Evolutionary conservation across 1,284 basidiomycete species (phyloP).

Genomic region (Exobasidium rhododendri): DNA sequence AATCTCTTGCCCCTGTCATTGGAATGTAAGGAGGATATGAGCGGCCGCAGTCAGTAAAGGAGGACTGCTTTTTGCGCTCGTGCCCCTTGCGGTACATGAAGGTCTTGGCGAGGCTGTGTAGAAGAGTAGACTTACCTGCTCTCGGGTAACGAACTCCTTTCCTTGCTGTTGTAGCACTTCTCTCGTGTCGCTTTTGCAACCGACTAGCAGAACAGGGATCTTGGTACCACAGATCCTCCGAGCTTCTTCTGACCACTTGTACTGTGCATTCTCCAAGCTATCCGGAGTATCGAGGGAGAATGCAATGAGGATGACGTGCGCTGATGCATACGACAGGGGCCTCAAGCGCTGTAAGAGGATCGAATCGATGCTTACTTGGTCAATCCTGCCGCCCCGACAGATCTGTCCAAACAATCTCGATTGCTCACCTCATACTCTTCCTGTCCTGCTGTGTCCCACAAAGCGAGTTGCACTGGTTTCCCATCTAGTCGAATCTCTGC

Average conservation of each 20-base stretch:
- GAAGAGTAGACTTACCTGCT: slow-evolving; percentile 20
- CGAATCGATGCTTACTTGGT: slow-evolving; percentile 19
- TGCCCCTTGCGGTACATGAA: no score
- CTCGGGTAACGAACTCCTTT: slow-evolving; percentile 22
- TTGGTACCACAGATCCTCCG: slow-evolving; percentile 57
- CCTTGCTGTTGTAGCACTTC: slow-evolving; percentile 55
- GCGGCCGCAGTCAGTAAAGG: neutral
- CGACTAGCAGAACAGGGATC: slow-evolving; percentile 78
- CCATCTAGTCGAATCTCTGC: slow-evolving; percentile 95
- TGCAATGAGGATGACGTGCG: slow-evolving; percentile 96
- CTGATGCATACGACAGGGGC: slow-evolving; percentile 94
- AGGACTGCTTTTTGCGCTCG: no score
- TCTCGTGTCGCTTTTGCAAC: slow-evolving; percentile 80
- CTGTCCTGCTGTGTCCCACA: slow-evolving; percentile 96
- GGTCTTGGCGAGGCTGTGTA: no score
- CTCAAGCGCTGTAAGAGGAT: slow-evolving; percentile 67
- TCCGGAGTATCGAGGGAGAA: slow-evolving; percentile 95
- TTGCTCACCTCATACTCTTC: slow-evolving; percentile 85
- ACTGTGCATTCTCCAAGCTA: slow-evolving; percentile 86
- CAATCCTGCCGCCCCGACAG: no score
- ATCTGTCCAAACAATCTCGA: no score
- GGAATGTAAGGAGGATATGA: neutral
- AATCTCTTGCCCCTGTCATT: slow-evolving; percentile 55
- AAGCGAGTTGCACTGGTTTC: slow-evolving; percentile 88
- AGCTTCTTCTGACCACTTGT: slow-evolving; percentile 80